Evolutionary conservation across 495 filamentous ascomycete genomes (phyloP), one percentile per base, ranked within the genome.

Genomic region (Xylaria longipes): DNA sequence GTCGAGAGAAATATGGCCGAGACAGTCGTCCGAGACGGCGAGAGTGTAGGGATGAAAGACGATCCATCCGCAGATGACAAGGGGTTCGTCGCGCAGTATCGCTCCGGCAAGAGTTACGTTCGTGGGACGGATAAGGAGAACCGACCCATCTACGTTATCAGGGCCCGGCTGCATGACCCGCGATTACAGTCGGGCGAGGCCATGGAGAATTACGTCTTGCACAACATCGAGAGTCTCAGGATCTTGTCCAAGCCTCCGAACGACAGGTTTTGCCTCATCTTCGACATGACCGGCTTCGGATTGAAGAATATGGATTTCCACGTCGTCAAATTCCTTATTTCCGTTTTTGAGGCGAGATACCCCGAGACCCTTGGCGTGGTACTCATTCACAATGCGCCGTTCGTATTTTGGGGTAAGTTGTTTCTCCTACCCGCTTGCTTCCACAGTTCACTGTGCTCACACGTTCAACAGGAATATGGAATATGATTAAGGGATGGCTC

Each of bases 381-480:
- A 17, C 61, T 71, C 15, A 60, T 71, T 12, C 69, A 71, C 39
- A 71, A 71, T 60, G 69, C 69, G 46, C 69, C 69, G n/a, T 71
- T 71, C 8, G 62, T 71, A 25, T 71, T 71, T 29, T 71, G 69
- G 69, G 69, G 69, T 71, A 35, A 9, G 50, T 71, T 5, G 25
- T 27, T 20, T 52, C 11, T 12, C 7, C 57, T 29, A 3, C 68
- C 20, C 31, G 29, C 17, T 17, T 45, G 8, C 14, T 15, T 46
- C 0, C 17, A 27, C 3, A 39, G 12, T 2, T 29, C 41, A 39
- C 2, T 17, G 8, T 25, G 27, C 58, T 62, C 39, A 60, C 52
- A 2, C 35, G 1, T 11, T 0, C 29, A 33, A 57, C 9, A 71
- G 69, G 69, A 11, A 58, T 71, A 27, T 71, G 69, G 69, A 71